Percentiles rank a stretch among this genome's conserved stretches.
phyloP scores from a whole-genome alignment of 768 basidiomycete genomes.

The Suillus luteus region DNA sequence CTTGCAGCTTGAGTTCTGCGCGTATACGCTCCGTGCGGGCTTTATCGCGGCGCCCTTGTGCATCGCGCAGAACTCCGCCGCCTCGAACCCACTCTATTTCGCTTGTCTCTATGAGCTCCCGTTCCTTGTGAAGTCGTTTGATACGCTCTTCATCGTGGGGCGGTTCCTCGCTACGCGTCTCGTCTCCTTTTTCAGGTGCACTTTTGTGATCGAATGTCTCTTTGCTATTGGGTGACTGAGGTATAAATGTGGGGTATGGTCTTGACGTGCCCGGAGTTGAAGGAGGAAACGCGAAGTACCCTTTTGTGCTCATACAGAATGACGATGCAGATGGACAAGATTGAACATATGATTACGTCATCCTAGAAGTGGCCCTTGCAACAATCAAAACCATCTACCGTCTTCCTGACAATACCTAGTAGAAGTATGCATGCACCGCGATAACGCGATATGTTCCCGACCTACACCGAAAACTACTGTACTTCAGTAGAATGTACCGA shows the following conservation, averaged over 20 bases:
- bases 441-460: neutral
- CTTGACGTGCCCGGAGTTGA: neutral
- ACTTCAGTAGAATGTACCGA: neutral
- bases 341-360: conserved; percentile 2
- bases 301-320: conserved; percentile 4
- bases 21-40: conserved; percentile 51
- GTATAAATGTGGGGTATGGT: conserved; percentile 2
- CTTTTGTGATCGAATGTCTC: neutral
- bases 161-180: conserved; percentile 9
- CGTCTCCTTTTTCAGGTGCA: neutral
- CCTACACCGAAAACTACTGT: neutral
- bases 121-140: conserved; percentile 35
- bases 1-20: conserved; percentile 47
- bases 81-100: conserved; percentile 64
- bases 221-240: neutral
- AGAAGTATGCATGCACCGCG: neutral
- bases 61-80: conserved; percentile 57
- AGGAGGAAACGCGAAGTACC: conserved; percentile 10
- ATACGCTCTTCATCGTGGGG: conserved; percentile 19
- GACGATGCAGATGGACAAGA: neutral
- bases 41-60: conserved; percentile 48
- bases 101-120: conserved; percentile 44
- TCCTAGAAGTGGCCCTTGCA: neutral
- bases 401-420: neutral
- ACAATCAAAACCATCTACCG: neutral